A percentile compares a stretch with the other conserved stretches of the same genome.
Evolutionary conservation across 2,329 filamentous ascomycete genomes (phyloP).

Genomic region (Neonectria magnoliae): DNA sequence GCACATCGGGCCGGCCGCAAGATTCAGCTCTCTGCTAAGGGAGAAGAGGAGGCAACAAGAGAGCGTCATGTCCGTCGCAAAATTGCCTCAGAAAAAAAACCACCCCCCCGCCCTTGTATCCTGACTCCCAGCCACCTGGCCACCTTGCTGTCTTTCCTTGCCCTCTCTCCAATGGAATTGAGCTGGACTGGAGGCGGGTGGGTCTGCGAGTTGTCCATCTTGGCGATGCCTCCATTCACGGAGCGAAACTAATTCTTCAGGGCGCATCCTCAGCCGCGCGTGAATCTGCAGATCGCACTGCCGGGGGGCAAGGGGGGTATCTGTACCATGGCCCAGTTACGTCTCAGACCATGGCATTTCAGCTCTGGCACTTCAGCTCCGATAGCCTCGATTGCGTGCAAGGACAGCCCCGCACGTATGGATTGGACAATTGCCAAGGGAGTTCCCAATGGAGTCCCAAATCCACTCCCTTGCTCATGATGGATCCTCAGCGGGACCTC

Average conservation of each 20-base stretch:
- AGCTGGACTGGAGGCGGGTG: background rate
- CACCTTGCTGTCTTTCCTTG: background rate
- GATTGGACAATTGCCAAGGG: background rate
- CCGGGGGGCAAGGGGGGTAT: background rate
- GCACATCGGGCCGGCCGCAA: conserved; percentile 22
- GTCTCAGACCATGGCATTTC: background rate
- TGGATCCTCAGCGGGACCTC: conserved; percentile 1
- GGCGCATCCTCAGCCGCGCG: conserved; percentile 13
- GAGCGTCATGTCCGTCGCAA: conserved; percentile 18
- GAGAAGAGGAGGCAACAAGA: conserved; percentile 3
- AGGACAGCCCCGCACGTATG: background rate
- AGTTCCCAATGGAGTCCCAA: background rate
- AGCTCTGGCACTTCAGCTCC: background rate
- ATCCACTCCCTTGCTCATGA: background rate
- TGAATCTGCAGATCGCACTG: conserved; percentile 15
- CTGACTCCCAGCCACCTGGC: background rate
- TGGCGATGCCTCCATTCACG: background rate
- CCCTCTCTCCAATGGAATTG: conserved; percentile 2
- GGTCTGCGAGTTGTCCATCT: background rate
- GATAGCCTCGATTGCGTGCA: background rate
- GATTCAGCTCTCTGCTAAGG: conserved; percentile 19
- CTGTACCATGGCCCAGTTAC: conserved; percentile 5
- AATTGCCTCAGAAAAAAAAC: conserved; percentile 21
- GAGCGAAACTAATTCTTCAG: background rate
- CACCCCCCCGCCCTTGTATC: background rate